A percentile compares a stretch with the other conserved stretches of the same genome.
phyloP scores from a whole-genome alignment of 2,329 filamentous ascomycete genomes.

The Golovinomyces cichoracearum region DNA sequence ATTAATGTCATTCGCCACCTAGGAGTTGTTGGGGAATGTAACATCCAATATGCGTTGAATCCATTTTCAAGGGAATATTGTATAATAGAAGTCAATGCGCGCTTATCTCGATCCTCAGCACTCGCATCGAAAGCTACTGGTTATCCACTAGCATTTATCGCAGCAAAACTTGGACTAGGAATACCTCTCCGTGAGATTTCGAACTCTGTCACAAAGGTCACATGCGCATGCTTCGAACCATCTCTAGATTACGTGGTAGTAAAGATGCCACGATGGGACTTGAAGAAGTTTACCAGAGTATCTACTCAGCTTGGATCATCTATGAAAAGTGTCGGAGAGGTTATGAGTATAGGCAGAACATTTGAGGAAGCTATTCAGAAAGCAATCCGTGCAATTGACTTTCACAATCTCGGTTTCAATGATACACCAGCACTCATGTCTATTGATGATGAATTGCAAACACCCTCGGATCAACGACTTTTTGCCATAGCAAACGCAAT shows the following conservation, averaged over 20 bases:
- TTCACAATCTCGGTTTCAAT: conserved; percentile 83
- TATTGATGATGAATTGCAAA: conserved; percentile 87
- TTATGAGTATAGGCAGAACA: conserved; percentile 90
- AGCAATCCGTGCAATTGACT: conserved; percentile 84
- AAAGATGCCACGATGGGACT: conserved; percentile 95
- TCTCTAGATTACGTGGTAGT: conserved; percentile 95
- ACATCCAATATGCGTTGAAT: conserved; percentile 94
- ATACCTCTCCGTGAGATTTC: conserved; percentile 91
- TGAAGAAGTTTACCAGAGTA: conserved; percentile 96
- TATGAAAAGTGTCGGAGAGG: conserved; percentile 98
- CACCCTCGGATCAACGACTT: conserved; percentile 84
- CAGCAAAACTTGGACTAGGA: conserved; percentile 80
- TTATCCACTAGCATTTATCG: conserved; percentile 87
- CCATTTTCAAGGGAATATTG: conserved; percentile 90
- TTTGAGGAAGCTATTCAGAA: conserved; percentile 99
- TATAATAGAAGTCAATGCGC: conserved; percentile 96
- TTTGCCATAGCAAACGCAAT: conserved; percentile 97
- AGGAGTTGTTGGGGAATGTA: conserved; percentile 93
- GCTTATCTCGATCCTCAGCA: conserved; percentile 82
- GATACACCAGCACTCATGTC: conserved; percentile 81
- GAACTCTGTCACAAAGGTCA: conserved; percentile 86
- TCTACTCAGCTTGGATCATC: conserved; percentile 89
- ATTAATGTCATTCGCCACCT: conserved; percentile 94
- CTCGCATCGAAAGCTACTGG: conserved; percentile 92
- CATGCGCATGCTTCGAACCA: conserved; percentile 93